A percentile compares a stretch with the other conserved stretches of the same genome.
Conservation (phyloP, 352 stramenopile species). For the Globisporangium alternatum region DNA sequence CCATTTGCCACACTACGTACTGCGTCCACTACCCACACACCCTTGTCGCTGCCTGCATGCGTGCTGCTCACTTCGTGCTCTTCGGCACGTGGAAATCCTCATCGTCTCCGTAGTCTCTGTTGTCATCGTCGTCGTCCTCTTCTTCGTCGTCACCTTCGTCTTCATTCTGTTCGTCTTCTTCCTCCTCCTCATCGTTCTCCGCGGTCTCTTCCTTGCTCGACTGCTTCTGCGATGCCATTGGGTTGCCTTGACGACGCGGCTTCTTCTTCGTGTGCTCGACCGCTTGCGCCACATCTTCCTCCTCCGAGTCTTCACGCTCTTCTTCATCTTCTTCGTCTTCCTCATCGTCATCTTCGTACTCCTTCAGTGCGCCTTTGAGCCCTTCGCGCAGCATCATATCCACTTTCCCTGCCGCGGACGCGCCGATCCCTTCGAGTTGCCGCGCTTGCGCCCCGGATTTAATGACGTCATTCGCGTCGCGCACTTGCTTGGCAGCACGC, state of each 20-base stretch:
- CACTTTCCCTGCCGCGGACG: constrained; percentile 49
- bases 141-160: constrained; percentile 8
- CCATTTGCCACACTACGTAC: too few relatives aligned
- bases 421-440: constrained; percentile 45
- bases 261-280: background rate
- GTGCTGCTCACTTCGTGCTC: background rate
- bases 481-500: constrained; percentile 57
- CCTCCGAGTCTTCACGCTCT: background rate
- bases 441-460: constrained; percentile 56
- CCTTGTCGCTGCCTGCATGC: background rate
- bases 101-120: background rate
- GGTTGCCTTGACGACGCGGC: background rate
- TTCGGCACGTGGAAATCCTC: constrained; percentile 2
- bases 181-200: background rate
- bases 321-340: constrained; percentile 17
- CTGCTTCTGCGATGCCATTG: background rate
- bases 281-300: background rate
- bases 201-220: background rate
- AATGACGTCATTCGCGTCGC: constrained; percentile 37
- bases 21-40: too few relatives aligned
- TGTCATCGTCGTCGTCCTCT: background rate
- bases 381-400: constrained; percentile 56
- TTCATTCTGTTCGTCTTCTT: constrained; percentile 22
- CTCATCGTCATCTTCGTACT: constrained; percentile 39
- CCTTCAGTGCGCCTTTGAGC: constrained; percentile 38